phyloP scores from a whole-genome alignment of 192 early-diverging fungal genomes.

The Backusella australiensis region DNA sequence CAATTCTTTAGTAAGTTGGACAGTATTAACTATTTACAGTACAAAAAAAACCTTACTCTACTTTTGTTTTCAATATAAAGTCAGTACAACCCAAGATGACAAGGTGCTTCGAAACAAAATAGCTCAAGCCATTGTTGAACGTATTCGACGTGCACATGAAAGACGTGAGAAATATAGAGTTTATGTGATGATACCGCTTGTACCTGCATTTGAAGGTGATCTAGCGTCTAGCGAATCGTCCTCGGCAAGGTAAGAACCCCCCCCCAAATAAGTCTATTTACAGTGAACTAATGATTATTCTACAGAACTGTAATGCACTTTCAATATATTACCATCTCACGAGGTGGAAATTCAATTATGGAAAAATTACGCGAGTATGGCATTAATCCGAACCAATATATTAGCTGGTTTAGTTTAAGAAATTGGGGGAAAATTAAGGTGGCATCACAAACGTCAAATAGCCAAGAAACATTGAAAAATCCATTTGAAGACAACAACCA shows the following conservation, averaged over 20 bases:
- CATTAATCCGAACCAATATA: constrained; percentile 62
- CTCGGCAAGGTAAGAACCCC: constrained; percentile 48
- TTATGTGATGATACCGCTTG: constrained; percentile 78
- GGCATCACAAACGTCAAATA: neutral
- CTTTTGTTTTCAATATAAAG: neutral
- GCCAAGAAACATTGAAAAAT: neutral
- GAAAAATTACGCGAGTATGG: constrained; percentile 52
- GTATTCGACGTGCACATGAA: constrained; percentile 71
- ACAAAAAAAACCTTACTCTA: neutral
- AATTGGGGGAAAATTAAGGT: constrained; percentile 64
- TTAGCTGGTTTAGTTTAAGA: constrained; percentile 69
- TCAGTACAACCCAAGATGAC: constrained; percentile 11
- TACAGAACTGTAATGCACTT: constrained; percentile 70
- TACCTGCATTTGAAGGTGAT: constrained; percentile 85
- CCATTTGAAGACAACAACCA: neutral
- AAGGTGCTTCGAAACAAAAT: constrained; percentile 33
- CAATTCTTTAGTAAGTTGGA: constrained; percentile 76
- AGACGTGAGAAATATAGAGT: constrained; percentile 68
- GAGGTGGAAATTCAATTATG: constrained; percentile 68
- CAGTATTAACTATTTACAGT: constrained; percentile 48
- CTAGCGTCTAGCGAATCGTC: constrained; percentile 69
- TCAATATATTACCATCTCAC: constrained; percentile 75
- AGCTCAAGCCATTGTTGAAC: constrained; percentile 63
- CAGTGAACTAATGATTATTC: neutral
- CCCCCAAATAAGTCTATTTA: neutral